Evolutionary conservation across 108 stramenopile genomes (phyloP).

Genomic region (Cafeteria roenbergensis): DNA sequence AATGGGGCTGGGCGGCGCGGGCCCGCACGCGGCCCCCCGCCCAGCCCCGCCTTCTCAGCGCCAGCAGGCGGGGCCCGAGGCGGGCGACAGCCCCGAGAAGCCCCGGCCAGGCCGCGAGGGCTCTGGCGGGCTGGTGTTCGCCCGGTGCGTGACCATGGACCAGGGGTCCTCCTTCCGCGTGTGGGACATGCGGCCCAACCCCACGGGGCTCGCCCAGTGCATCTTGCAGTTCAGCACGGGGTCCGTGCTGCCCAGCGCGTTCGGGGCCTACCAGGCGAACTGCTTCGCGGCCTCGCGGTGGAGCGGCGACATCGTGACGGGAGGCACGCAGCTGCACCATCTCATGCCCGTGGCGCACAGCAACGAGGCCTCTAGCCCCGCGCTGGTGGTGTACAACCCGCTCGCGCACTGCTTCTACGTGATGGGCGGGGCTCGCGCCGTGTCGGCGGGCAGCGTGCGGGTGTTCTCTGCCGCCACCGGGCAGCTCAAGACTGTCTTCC

Average conservation of each 20-base stretch:
- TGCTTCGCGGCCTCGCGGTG: neutral
- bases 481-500: neutral
- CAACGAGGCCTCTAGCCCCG: neutral
- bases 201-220: neutral
- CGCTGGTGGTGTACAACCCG: neutral
- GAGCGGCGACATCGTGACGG: neutral
- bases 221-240: neutral
- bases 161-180: neutral
- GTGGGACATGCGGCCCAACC: neutral
- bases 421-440: no score
- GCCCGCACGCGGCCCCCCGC: no score
- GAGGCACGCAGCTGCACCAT: neutral
- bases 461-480: neutral
- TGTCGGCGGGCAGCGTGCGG: neutral
- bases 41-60: neutral
- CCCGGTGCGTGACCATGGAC: neutral
- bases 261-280: neutral
- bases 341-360: neutral
- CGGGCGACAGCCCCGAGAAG: neutral
- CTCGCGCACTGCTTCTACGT: neutral
- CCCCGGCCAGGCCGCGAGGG: neutral
- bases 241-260: no score
- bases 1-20: neutral
- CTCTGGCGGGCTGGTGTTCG: neutral
- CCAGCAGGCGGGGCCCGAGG: neutral